Evolutionary conservation across 441 rosid species (phyloP), one percentile per base, ranked within the genome.

Genomic region (Pelargonium citronellum): DNA sequence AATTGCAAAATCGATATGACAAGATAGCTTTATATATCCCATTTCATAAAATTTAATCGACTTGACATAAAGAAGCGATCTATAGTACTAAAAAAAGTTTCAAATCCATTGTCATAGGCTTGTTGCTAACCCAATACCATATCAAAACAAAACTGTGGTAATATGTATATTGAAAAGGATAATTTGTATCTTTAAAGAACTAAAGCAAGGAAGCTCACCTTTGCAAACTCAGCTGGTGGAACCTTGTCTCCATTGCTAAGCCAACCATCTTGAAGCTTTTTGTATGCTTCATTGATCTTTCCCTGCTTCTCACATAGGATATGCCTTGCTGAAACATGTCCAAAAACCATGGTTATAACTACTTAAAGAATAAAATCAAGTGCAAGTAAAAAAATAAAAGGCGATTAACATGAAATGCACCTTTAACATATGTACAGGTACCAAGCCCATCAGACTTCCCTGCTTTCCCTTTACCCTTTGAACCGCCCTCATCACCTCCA

Each of bases 171-270:
- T 51, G 57, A 51, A 13, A n/a, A 4, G n/a, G 17, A 13, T 12
- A 51, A 51, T 3, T 12, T 51, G 57, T 4, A 51, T 51, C 6
- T 13, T 51, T n/a, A 5, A 51, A 15, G 17, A 51, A 51, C 15
- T 15, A 51, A 51, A 13, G 57, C 16, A 51, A 51, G 57, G 57
- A 51, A 37, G 10, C 22, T 74, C 67, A 91, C 99, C 94, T 91
- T 94, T 1, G 97, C 96, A 81, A 90, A 94, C 83, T 94, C 99
- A 78, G 99, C 97, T 74, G 96, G 94, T 19, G 99, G 97, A 68
- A 94, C 99, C 79, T 91, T 94, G 77, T 94, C 99, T 47, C 95
- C 96, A 51, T 87, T 90, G 85, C 83, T 77, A 71, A 90, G 84
- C 99, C 96, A 94, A 67, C 96, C 99, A 81, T 94, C 97, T 78